Base-by-base conservation (phyloP, 1,284 basidiomycete genomes). In the Polyporus tsugae region DNA sequence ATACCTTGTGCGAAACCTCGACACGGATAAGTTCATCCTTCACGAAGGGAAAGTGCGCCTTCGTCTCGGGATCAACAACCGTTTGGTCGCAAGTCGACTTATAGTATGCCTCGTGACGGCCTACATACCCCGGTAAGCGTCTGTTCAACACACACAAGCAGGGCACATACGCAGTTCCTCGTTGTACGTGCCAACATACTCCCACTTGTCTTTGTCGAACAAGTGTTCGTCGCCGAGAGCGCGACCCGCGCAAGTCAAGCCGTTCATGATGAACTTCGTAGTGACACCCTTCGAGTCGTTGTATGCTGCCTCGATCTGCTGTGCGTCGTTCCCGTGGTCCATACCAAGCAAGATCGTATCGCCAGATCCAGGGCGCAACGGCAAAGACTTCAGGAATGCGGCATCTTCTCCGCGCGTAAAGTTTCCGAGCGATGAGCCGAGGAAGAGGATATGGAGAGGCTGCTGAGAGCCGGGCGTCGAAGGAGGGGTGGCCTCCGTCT, bases 401-500 rank as follows among this genome's bases (percentile, higher is more conserved):
- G 86, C 86, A 7, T 92, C 94, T 35, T 87, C 91, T 19, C 85
- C 83, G 33, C 95, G 89, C n/a, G 85, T 79, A 79, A 99, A 98
- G 83, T 99, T 99, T 15, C 97, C 97, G 15, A 99, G 82, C 0
- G 95, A 96, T 0, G 95, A 97, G 0, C 97, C 97, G n/a, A 99
- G 85, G 85, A 98, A 99, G 68, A 98, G 83, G 66, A 98, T 82
- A 76, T 96, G 95, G 41, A 95, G 79, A 10, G 93, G 93, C 33
- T 77, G 75, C 35, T 74, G 73, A 1, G 77, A 72, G 44, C 80
- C 84, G 11, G 83, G 81, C 0, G 81, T 83, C 19, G 84, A 83
- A 0, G 80, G 80, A 6, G 82, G 78, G 1, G 81, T 83, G 13
- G 72, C 72, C n/a, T 76, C 78, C 22, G 76, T 77, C 2, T 72